Base-by-base conservation (phyloP, 768 basidiomycete genomes). In the Mycena polygramma region DNA sequence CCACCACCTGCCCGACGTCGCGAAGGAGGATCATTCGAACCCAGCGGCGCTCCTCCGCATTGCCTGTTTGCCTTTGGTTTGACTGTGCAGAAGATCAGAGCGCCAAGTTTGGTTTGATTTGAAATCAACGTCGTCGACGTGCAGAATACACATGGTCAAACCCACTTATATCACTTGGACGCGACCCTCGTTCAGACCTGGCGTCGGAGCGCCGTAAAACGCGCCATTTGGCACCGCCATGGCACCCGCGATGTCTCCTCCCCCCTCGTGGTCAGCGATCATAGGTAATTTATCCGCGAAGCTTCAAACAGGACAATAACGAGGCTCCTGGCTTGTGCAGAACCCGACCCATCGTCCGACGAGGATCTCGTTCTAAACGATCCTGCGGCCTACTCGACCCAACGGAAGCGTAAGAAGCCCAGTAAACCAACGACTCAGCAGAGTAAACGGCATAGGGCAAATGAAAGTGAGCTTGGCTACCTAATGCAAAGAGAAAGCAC, bases 331-430 rank as follows among this genome's bases (percentile, higher is more conserved):
- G 30, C 6, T 30, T 30, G 30, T 30, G 30, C 19, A 70, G 70
- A 71, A 54, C 70, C 65, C 0, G 10, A 36, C 10, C 65, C 69
- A 24, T 55, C 65, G 17, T 63, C 60, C 5, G 65, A 66, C 24
- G 63, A 70, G 24, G 69, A 71, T 24, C 26, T 66, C 1, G 59
- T 71, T 57, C 57, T 48, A 17, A 71, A 71, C 20, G 54, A 63
- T 9, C 37, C 43, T 62, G 49, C 57, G 5, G 2, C 9, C 37
- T 45, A 13, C 41, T 30, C 51, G 9, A 13, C 7, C 24, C 52
- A 24, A 26, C 60, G 65, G 30, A 71, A 71, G 58, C 65, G 70
- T 15, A 66, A 63, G 53, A 63, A 37, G 1, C 8, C 37, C 14
- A 22, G 8, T 13, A 24, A 39, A 41, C 4, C 46, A 24, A 20